Evolutionary conservation across 768 basidiomycete genomes (phyloP).

Genomic region (Termitomyces sp.): DNA sequence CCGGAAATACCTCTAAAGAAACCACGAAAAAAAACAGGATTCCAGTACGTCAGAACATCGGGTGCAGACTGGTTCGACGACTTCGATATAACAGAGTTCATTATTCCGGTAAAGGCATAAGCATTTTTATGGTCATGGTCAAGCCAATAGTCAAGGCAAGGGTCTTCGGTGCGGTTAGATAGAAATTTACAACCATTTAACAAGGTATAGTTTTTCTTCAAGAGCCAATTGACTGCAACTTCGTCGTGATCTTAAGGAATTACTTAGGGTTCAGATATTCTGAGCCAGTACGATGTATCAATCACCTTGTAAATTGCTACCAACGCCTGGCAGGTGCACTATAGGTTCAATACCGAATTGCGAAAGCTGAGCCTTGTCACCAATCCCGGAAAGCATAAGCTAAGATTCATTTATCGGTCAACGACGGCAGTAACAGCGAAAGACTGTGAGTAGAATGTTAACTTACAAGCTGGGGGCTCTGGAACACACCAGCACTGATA

Average conservation of each 20-base stretch:
- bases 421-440: not conserved
- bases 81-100: constrained; percentile 18
- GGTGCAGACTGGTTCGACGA: constrained; percentile 17
- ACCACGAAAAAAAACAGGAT: constrained; percentile 20
- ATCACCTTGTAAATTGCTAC: constrained; percentile 29
- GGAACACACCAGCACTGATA: constrained; percentile 22
- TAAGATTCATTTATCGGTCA: not conserved
- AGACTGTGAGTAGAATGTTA: not conserved
- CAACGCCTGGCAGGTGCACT: constrained; percentile 28
- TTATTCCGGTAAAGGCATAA: constrained; percentile 22
- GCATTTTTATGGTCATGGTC: constrained; percentile 16
- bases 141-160: constrained; percentile 23
- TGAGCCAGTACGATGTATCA: not conserved
- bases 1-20: constrained; percentile 18
- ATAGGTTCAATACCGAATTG: constrained; percentile 20
- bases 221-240: constrained; percentile 21
- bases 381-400: constrained; percentile 31
- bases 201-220: constrained; percentile 23
- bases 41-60: constrained; percentile 21
- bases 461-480: constrained; percentile 23
- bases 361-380: constrained; percentile 19
- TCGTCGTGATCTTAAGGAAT: constrained; percentile 23
- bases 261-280: not conserved
- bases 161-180: constrained; percentile 19
- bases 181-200: constrained; percentile 21